phyloP scores from a whole-genome alignment of 179 eudicot species.

The Silene coronaria region DNA sequence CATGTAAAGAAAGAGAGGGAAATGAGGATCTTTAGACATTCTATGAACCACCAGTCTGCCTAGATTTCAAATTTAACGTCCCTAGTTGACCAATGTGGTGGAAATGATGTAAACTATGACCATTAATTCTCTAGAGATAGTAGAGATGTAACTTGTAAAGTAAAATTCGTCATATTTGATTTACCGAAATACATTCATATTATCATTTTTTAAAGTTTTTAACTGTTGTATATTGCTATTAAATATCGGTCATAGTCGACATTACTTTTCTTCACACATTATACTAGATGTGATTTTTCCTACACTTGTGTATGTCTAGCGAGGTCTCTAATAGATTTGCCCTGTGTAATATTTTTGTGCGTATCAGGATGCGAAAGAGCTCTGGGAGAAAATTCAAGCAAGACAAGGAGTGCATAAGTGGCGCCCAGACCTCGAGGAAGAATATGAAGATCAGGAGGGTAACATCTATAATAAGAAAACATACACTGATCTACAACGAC shows the following conservation, averaged over 20 bases:
- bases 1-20: background rate
- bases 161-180: background rate
- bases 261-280: background rate
- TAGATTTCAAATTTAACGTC: background rate
- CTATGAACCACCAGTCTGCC: background rate
- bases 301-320: background rate
- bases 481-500: slow-evolving; percentile 86
- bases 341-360: slow-evolving; percentile 6
- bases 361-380: slow-evolving; percentile 74
- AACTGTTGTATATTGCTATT: too few species aligned
- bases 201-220: background rate
- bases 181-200: too few species aligned
- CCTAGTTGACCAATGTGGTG: background rate
- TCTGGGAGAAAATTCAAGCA: slow-evolving; percentile 91
- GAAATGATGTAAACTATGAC: background rate
- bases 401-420: slow-evolving; percentile 85
- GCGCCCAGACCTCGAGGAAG: slow-evolving; percentile 98
- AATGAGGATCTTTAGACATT: background rate
- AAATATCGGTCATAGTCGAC: background rate
- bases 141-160: background rate
- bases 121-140: too few species aligned
- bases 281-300: background rate
- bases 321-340: background rate
- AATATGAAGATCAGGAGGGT: slow-evolving; percentile 91
- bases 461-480: slow-evolving; percentile 96